Evolutionary conservation across 345 rosid genomes (phyloP), one percentile per base, ranked within the genome.

Genomic region (Streptanthus diversifolius): DNA sequence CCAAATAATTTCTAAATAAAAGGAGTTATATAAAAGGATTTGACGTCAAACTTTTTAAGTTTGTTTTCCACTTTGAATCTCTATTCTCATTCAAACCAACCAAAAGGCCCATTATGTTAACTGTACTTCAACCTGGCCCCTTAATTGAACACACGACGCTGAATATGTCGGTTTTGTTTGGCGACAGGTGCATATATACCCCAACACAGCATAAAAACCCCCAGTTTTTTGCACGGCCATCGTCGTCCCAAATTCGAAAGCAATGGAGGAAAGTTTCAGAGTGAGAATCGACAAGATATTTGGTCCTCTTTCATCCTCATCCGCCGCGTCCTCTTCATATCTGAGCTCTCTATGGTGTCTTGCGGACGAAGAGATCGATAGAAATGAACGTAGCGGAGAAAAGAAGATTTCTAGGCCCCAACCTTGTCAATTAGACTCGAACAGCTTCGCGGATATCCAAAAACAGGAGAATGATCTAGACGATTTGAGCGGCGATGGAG

Each of bases 201-300:
- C 52, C 48, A 10, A 41, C 5, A 47, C 54, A 18, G 43, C n/a
- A 24, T 22, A 29, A 37, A 72, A 67, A 12, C 15, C 41, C 60
- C 8, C n/a, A 35, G 18, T 25, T 27, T 43, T 18, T 35, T 51
- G 40, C 7, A 49, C 48, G n/a, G 41, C 62, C 36, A 68, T 36
- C 36, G 27, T 63, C 45, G 5, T 58, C 24, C 36, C 21, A 45
- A 69, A 11, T 70, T 76, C 62, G 63, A 10, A 47, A 4, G 62
- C 66, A 24, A 87, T 85, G 91, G 86, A 87, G 62, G 95, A 88
- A 48, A 81, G 79, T 77, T 91, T 93, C 82, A 86, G 81, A 63
- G 84, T 83, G 18, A 85, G 96, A 45, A 88, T 89, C 60, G 89
- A 78, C 69, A 85, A 83, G 75, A 61, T 78, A 68, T 93, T 93